A percentile compares a stretch with the other conserved stretches of the same genome.
Evolutionary conservation across 2,329 filamentous ascomycete genomes (phyloP).

Genomic region (Cercospora sesami): DNA sequence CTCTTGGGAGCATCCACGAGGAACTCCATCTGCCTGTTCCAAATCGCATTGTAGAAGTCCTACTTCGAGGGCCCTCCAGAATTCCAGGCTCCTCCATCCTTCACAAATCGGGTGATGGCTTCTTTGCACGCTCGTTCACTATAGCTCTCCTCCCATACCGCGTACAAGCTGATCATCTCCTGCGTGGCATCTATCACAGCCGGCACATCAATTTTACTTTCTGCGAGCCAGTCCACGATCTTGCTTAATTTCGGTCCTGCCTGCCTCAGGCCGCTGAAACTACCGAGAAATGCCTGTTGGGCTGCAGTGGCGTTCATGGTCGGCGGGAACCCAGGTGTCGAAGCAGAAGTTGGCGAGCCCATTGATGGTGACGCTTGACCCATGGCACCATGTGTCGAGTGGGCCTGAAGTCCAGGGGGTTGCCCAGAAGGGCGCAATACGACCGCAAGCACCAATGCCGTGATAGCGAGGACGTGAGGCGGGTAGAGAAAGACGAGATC

Average conservation of each 20-base stretch:
- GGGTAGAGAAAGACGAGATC: slow-evolving; percentile 83
- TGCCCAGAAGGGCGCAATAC: slow-evolving; percentile 68
- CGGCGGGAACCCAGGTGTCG: slow-evolving; percentile 24
- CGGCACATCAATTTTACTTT: slow-evolving; percentile 81
- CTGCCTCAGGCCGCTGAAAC: slow-evolving; percentile 39
- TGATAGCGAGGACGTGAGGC: slow-evolving; percentile 85
- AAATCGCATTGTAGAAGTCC: background rate
- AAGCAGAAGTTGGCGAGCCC: slow-evolving; percentile 31
- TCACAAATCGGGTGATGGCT: slow-evolving; percentile 62
- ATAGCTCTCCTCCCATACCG: slow-evolving; percentile 67
- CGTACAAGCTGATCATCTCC: slow-evolving; percentile 87
- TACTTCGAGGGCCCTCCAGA: slow-evolving; percentile 6
- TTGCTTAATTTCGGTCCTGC: slow-evolving; percentile 43
- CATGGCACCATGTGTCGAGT: slow-evolving; percentile 36
- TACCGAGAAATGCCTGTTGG: slow-evolving; percentile 39
- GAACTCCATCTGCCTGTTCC: background rate
- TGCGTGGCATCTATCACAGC: slow-evolving; percentile 86
- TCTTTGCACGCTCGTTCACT: slow-evolving; percentile 66
- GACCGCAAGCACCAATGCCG: slow-evolving; percentile 79
- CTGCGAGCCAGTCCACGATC: slow-evolving; percentile 78
- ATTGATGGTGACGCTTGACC: slow-evolving; percentile 16
- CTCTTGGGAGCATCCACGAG: background rate
- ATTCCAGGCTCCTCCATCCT: slow-evolving; percentile 48
- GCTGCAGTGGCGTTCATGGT: slow-evolving; percentile 33
- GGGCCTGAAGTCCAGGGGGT: slow-evolving; percentile 46